phyloP scores from a whole-genome alignment of 345 rosid species.

The Arabidopsis suecica region DNA sequence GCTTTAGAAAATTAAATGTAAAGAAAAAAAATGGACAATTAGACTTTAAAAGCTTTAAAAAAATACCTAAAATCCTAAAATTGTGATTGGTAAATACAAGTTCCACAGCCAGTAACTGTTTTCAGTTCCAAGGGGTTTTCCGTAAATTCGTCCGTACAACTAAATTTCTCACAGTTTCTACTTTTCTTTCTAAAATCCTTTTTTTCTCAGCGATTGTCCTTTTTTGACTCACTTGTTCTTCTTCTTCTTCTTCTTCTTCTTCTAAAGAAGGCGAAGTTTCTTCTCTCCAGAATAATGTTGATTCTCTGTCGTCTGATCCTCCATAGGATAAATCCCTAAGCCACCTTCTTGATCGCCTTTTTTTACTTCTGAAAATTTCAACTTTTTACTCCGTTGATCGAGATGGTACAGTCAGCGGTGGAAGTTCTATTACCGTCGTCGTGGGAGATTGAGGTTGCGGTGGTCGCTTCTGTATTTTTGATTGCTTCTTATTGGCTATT shows the following conservation, averaged over 20 bases:
- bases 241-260: conserved; percentile 33
- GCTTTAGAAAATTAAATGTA: no score
- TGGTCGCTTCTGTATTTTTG: conserved; percentile 67
- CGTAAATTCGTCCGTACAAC: neutral
- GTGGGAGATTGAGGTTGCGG: conserved; percentile 86
- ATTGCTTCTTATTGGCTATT: conserved; percentile 70
- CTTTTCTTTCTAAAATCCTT: neutral
- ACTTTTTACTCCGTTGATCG: conserved; percentile 39
- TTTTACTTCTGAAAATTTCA: neutral
- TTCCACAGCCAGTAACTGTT: conserved; percentile 16
- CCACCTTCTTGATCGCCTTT: conserved; percentile 3
- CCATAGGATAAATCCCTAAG: conserved; percentile 3
- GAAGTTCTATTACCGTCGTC: conserved; percentile 73
- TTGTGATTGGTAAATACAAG: no score
- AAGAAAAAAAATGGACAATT: no score
- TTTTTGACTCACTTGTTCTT: conserved; percentile 44
- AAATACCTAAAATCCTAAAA: no score
- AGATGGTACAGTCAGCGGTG: conserved; percentile 45
- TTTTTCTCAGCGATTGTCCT: conserved; percentile 21
- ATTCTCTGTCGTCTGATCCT: conserved; percentile 18
- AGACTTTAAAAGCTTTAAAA: no score
- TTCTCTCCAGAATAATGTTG: conserved; percentile 27
- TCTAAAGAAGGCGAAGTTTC: conserved; percentile 28
- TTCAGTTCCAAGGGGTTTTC: conserved; percentile 21
- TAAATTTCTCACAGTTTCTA: conserved; percentile 35